Percentiles rank a stretch among this genome's conserved stretches.
Conservation (phyloP, 345 rosid species). For the Eucalyptus viminalis region DNA sequence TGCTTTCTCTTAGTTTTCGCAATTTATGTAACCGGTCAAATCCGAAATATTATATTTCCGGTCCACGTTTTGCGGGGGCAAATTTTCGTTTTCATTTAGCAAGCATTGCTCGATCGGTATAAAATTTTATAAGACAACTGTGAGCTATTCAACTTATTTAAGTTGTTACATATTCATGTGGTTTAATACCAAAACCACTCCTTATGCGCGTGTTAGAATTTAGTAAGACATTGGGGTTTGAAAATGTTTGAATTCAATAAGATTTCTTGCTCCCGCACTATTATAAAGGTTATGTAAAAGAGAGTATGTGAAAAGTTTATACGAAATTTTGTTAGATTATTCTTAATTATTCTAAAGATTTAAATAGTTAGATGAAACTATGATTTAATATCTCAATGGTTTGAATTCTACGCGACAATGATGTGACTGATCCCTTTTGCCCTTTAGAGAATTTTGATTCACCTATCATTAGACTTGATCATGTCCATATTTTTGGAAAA, state of each 20-base stretch:
- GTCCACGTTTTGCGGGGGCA: background rate
- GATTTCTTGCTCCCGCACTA: background rate
- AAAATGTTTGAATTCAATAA: background rate
- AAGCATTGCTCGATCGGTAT: background rate
- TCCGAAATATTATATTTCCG: background rate
- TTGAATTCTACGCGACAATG: background rate
- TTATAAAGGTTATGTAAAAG: background rate
- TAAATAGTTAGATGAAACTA: background rate
- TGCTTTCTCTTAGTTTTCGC: background rate
- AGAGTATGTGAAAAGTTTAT: background rate
- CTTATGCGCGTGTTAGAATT: background rate
- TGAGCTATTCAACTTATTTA: background rate
- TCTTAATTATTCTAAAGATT: background rate
- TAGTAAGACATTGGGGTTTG: background rate
- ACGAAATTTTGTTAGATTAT: background rate
- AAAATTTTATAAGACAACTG: background rate
- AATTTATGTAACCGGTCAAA: background rate
- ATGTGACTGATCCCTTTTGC: background rate
- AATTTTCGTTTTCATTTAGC: background rate
- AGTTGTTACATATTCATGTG: background rate
- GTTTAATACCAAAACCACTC: background rate
- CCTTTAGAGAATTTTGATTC: background rate
- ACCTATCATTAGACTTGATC: background rate
- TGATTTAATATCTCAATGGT: background rate
- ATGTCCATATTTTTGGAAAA: background rate